phyloP scores from a whole-genome alignment of 1,139 yeast genomes.

The Sugiyamaella sp. region DNA sequence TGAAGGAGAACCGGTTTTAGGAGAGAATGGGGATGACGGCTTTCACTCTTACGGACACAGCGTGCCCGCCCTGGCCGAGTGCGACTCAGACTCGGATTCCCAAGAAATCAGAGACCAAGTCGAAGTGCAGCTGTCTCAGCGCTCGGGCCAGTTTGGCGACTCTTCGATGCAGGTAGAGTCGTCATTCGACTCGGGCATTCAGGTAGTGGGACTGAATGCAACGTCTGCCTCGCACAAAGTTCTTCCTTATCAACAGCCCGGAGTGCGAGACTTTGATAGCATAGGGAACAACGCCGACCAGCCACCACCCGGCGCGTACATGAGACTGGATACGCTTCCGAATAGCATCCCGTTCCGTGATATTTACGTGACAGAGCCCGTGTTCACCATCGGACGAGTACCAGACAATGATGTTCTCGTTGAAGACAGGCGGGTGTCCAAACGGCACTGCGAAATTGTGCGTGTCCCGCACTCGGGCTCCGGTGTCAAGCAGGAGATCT shows the following conservation, averaged over 20 bases:
- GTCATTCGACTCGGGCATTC: conserved; percentile 13
- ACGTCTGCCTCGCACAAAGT: conserved; percentile 14
- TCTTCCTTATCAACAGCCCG: conserved; percentile 19
- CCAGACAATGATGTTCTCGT: conserved; percentile 53
- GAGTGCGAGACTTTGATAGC: conserved; percentile 34
- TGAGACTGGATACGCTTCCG: conserved; percentile 51
- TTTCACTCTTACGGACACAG: neutral
- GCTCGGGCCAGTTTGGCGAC: conserved; percentile 11
- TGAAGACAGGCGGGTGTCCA: conserved; percentile 76
- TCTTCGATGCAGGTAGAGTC: conserved; percentile 17
- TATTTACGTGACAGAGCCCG: conserved; percentile 49
- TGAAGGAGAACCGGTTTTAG: neutral
- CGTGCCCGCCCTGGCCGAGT: conserved; percentile 15
- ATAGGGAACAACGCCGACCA: conserved; percentile 31
- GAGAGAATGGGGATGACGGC: neutral
- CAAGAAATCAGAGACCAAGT: conserved; percentile 32
- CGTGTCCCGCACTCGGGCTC: conserved; percentile 47
- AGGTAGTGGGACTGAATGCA: conserved; percentile 7
- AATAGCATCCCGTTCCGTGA: conserved; percentile 49
- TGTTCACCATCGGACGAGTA: conserved; percentile 41
- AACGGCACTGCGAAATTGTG: conserved; percentile 73
- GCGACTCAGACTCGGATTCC: conserved; percentile 28
- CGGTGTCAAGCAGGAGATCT: conserved; percentile 56
- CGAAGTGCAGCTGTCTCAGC: conserved; percentile 31
- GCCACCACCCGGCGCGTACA: conserved; percentile 52